These are phyloP conservation scores for Ciborinia camelliae DNA, from an alignment of 2,329 filamentous ascomycete species.

Conservation along the genomic window DNA sequence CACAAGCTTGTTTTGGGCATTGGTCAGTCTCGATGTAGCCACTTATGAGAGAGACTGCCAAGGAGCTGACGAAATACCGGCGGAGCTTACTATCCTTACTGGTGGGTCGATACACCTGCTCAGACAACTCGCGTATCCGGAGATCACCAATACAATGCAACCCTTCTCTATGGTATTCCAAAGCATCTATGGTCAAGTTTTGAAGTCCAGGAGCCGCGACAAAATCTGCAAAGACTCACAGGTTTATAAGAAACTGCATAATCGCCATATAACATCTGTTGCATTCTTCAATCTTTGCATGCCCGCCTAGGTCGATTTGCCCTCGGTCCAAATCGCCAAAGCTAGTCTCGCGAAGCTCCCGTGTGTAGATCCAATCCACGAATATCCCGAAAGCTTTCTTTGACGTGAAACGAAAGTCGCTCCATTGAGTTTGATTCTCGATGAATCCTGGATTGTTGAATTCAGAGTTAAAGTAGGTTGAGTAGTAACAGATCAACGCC, in stretches of 20 bases:
- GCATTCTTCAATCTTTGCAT: rapidly evolving
- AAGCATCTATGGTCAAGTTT: not conserved
- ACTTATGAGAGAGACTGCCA: not conserved
- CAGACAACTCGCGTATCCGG: no score
- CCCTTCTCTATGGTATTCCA: no score
- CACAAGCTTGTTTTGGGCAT: rapidly evolving
- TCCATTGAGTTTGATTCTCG: not conserved
- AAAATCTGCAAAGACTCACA: not conserved
- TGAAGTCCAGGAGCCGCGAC: not conserved
- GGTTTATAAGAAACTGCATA: no score
- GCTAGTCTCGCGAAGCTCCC: not conserved
- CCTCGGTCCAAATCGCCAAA: not conserved
- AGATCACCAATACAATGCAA: not conserved
- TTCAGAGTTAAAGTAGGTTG: not conserved
- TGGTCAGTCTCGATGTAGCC: not conserved
- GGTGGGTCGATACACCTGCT: not conserved
- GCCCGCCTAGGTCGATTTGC: no score
- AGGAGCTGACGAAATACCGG: not conserved
- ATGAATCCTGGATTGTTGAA: not conserved
- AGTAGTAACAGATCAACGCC: not conserved
- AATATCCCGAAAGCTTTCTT: not conserved
- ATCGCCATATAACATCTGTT: not conserved
- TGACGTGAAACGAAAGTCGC: rapidly evolving
- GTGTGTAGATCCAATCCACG: not conserved
- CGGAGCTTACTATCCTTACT: not conserved